Percentiles rank a stretch among this genome's conserved stretches.
Evolutionary conservation across 2,329 filamentous ascomycete genomes (phyloP).

Genomic region (Trichoderma koningii): DNA sequence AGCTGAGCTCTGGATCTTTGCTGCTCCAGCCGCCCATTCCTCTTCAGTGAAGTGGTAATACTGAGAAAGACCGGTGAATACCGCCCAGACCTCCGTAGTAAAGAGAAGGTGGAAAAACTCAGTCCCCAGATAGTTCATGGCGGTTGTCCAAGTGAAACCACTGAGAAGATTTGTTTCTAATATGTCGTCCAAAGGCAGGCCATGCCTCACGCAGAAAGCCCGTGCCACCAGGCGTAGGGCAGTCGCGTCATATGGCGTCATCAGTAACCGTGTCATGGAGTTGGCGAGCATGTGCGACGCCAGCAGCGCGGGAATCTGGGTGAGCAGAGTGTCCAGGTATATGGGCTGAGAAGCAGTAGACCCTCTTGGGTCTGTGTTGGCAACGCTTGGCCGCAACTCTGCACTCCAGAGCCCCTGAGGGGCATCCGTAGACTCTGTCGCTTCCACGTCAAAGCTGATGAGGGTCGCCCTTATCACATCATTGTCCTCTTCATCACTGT

Average conservation of each 20-base stretch:
- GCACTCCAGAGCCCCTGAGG: slow-evolving; percentile 60
- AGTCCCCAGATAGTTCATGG: slow-evolving; percentile 50
- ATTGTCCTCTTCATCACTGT: slow-evolving; percentile 58
- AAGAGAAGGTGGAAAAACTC: slow-evolving; percentile 51
- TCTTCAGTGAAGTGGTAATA: slow-evolving; percentile 47
- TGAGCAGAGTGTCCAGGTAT: slow-evolving; percentile 54
- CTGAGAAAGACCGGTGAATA: slow-evolving; percentile 43
- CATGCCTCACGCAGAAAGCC: slow-evolving; percentile 44
- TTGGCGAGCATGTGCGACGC: slow-evolving; percentile 52
- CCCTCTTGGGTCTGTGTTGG: slow-evolving; percentile 36
- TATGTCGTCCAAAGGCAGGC: slow-evolving; percentile 45
- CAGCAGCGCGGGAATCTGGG: slow-evolving; percentile 51
- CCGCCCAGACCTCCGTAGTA: slow-evolving; percentile 50
- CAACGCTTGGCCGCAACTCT: slow-evolving; percentile 56
- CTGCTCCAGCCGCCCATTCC: slow-evolving; percentile 45
- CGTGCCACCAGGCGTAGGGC: slow-evolving; percentile 50
- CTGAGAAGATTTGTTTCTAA: slow-evolving; percentile 41
- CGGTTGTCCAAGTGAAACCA: slow-evolving; percentile 43
- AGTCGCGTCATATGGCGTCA: slow-evolving; percentile 51
- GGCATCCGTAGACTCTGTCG: slow-evolving; percentile 54
- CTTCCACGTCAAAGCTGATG: slow-evolving; percentile 64
- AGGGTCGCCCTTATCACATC: slow-evolving; percentile 58
- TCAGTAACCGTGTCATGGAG: slow-evolving; percentile 45
- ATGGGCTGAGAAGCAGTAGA: slow-evolving; percentile 35
- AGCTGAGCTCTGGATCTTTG: background rate